A percentile compares a stretch with the other conserved stretches of the same genome.
Evolutionary conservation across 2,329 filamentous ascomycete species (phyloP).

Genomic region (Chrysoporthe puriensis): DNA sequence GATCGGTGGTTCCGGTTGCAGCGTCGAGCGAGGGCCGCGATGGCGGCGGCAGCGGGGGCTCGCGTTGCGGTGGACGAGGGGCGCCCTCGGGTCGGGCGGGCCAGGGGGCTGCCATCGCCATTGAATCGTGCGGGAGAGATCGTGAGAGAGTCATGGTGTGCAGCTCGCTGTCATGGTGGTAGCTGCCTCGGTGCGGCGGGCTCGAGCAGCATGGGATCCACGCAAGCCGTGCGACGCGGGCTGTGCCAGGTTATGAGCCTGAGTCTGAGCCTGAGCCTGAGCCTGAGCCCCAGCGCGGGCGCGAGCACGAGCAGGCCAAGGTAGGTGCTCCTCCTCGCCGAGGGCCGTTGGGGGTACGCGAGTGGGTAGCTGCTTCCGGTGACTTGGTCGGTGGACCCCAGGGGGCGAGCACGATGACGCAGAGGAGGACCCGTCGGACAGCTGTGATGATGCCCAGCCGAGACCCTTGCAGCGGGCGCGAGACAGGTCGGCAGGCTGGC

Average conservation of each 20-base stretch:
- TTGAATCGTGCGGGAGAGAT: constrained; percentile 20
- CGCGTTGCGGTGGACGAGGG: constrained; percentile 24
- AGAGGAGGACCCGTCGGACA: constrained; percentile 11
- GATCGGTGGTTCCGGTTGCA: neutral
- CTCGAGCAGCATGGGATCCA: constrained; percentile 14
- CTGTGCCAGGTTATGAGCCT: neutral
- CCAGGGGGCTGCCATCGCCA: constrained; percentile 26
- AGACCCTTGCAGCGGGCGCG: constrained; percentile 6
- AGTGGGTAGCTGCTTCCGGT: constrained; percentile 24
- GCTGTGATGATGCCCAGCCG: constrained; percentile 13
- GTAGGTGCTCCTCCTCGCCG: neutral
- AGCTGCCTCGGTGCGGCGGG: constrained; percentile 13
- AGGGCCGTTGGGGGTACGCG: constrained; percentile 1
- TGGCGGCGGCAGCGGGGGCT: constrained; percentile 24
- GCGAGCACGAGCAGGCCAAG: neutral
- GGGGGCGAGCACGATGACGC: constrained; percentile 21
- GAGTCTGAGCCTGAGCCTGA: neutral
- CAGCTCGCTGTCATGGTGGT: constrained; percentile 24
- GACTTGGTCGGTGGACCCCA: constrained; percentile 7
- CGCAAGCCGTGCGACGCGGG: neutral
- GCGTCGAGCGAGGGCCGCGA: constrained; percentile 19
- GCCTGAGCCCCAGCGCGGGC: neutral
- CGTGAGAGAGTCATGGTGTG: constrained; percentile 26
- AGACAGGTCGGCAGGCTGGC: neutral
- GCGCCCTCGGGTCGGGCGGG: constrained; percentile 18